Conservation (phyloP, 2,329 filamentous ascomycete species). For the Coccinonectria pachysandricola region DNA sequence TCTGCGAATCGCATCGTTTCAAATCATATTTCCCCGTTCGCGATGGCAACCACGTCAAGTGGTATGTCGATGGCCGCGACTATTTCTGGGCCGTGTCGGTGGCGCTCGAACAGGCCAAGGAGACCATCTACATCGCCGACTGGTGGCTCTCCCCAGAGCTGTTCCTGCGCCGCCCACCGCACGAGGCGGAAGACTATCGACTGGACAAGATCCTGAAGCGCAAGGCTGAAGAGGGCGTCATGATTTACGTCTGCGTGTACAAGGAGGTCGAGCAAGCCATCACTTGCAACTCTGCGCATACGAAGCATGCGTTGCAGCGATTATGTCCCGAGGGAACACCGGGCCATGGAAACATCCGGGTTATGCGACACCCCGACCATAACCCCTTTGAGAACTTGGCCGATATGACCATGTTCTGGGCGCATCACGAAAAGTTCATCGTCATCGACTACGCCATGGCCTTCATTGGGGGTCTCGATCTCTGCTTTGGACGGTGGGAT, state of each 20-base stretch:
- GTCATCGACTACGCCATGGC: conserved; percentile 85
- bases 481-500: conserved; percentile 96
- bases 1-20: conserved; percentile 69
- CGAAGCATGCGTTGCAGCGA: conserved; percentile 71
- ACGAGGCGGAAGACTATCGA: conserved; percentile 73
- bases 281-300: conserved; percentile 88
- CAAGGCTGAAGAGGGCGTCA: conserved; percentile 81
- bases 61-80: conserved; percentile 92
- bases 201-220: conserved; percentile 81
- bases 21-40: conserved; percentile 83
- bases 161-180: conserved; percentile 76
- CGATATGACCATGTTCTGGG: conserved; percentile 97
- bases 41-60: conserved; percentile 81
- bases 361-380: conserved; percentile 90
- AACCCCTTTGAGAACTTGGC: conserved; percentile 88
- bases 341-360: conserved; percentile 77
- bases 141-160: conserved; percentile 94
- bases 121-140: conserved; percentile 90
- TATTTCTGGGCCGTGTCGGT: conserved; percentile 92
- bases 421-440: conserved; percentile 96
- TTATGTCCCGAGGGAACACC: conserved; percentile 74
- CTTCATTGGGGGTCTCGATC: conserved; percentile 87
- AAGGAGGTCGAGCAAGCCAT: conserved; percentile 74
- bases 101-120: conserved; percentile 79
- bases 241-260: conserved; percentile 90